phyloP scores from a whole-genome alignment of 2,329 filamentous ascomycete genomes.

The Trichoderma asperellum region DNA sequence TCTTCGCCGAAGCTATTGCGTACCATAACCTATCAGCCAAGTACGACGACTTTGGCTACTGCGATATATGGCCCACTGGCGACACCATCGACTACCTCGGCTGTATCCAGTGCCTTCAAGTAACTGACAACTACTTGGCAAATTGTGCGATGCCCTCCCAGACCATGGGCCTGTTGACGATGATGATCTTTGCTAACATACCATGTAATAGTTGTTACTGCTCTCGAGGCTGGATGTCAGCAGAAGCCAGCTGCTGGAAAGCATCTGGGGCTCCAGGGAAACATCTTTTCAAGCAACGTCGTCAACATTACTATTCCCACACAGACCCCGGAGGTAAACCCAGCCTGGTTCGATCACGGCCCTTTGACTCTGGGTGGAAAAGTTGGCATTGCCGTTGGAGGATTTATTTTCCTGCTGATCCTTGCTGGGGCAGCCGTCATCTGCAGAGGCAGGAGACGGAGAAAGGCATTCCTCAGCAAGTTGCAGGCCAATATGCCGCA shows the following conservation, averaged over 20 bases:
- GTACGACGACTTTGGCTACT: conserved; percentile 57
- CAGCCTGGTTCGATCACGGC: conserved; percentile 47
- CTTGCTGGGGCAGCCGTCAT: conserved; percentile 58
- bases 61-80: conserved; percentile 50
- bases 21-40: conserved; percentile 55
- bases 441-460: conserved; percentile 59
- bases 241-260: conserved; percentile 54
- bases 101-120: conserved; percentile 54
- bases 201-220: conserved; percentile 52
- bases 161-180: too few relatives aligned
- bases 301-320: conserved; percentile 58
- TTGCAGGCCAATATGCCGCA: conserved; percentile 47
- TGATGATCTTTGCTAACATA: conserved; percentile 33
- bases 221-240: conserved; percentile 60
- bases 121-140: conserved; percentile 48
- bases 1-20: conserved; percentile 51
- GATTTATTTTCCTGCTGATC: conserved; percentile 52
- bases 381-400: conserved; percentile 61
- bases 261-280: conserved; percentile 55
- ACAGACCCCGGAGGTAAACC: conserved; percentile 45
- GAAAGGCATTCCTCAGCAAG: conserved; percentile 55
- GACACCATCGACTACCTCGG: conserved; percentile 43
- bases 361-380: conserved; percentile 58
- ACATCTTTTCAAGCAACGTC: conserved; percentile 52
- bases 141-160: conserved; percentile 52